Conservation (phyloP, 306 rosid species). For the Fragaria iinumae region DNA sequence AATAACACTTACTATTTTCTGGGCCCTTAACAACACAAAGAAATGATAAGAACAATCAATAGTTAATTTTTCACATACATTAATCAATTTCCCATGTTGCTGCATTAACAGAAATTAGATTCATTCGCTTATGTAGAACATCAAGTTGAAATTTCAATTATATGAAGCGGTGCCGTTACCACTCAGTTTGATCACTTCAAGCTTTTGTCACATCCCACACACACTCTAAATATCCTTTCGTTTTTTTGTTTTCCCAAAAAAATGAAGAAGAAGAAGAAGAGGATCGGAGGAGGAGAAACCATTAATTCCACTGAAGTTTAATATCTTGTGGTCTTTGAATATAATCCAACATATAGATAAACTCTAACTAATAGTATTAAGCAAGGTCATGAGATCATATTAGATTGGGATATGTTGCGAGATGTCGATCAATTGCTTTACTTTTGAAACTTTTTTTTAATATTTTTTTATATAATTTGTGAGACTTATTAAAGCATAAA, state of each 20-base stretch:
- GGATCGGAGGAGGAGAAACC: no score
- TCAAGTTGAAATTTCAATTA: no score
- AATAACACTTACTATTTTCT: no score
- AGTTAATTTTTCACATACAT: no score
- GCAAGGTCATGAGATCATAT: not conserved
- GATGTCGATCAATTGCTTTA: not conserved
- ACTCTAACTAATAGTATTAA: not conserved
- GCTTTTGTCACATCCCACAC: not conserved
- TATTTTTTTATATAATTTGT: not conserved
- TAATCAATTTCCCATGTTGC: no score
- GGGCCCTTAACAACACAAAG: no score
- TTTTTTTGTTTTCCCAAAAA: not conserved
- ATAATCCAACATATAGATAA: not conserved
- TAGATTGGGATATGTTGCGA: not conserved
- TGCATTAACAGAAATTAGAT: no score
- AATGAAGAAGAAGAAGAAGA: no score
- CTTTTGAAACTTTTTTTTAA: not conserved
- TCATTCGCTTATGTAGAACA: no score
- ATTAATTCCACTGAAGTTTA: no score
- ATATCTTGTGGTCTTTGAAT: not conserved
- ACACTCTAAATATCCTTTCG: not conserved
- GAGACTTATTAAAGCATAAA: conserved; percentile 1
- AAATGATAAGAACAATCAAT: no score
- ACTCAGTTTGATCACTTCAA: not conserved
- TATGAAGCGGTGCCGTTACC: not conserved